Conservation (phyloP, 225 moss, liverwort and hornwort genomes). For the Thuidium tamariscinum region DNA sequence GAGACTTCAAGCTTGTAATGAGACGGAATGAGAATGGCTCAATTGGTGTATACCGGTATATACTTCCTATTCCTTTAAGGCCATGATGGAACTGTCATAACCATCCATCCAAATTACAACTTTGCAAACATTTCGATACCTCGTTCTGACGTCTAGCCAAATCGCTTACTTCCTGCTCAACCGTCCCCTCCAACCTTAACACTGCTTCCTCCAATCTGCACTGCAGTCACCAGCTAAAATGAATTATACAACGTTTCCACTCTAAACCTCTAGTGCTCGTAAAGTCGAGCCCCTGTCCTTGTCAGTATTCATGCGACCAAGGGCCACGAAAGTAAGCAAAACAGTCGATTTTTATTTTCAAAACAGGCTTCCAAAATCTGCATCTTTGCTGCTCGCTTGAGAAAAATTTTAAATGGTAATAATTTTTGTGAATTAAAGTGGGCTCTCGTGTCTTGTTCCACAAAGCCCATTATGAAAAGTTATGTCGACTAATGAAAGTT, state of each 20-base stretch:
- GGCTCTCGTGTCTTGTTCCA: not conserved
- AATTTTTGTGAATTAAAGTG: not conserved
- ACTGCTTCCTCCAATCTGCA: conserved; percentile 64
- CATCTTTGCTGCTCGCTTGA: not conserved
- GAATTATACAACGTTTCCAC: not conserved
- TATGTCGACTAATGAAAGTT: not conserved
- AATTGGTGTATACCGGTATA: not conserved
- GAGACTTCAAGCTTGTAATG: not conserved
- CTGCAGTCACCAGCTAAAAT: not conserved
- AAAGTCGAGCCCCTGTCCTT: not conserved
- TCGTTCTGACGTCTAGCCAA: conserved; percentile 50
- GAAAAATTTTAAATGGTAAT: not conserved
- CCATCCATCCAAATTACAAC: not conserved
- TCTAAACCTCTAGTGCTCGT: not conserved
- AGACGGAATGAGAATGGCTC: not conserved
- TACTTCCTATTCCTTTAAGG: not conserved
- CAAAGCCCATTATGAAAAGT: not conserved
- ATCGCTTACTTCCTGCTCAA: conserved; percentile 31
- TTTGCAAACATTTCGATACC: conserved; percentile 8
- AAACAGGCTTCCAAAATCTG: not conserved
- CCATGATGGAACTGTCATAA: not conserved
- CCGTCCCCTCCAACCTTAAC: conserved; percentile 24
- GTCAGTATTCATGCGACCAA: not conserved
- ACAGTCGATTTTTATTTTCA: not conserved
- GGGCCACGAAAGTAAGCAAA: not conserved